Evolutionary conservation across 768 basidiomycete species (phyloP), one percentile per base, ranked within the genome.

Genomic region (Leccinum aurantiacum): DNA sequence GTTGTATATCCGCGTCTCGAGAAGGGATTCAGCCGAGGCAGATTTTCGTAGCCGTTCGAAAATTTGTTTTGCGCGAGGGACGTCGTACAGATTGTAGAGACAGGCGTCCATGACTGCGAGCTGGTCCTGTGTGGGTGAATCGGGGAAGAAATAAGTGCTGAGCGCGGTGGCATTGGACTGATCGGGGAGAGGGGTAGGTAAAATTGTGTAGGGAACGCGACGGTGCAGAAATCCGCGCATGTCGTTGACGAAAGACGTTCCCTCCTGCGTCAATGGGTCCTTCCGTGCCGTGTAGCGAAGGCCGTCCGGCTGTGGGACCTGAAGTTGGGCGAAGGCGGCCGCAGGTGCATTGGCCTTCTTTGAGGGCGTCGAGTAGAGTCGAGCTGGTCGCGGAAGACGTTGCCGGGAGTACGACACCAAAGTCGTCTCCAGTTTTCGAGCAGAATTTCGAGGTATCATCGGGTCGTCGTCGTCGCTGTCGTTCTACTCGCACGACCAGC

Each of bases 31-130:
- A 0, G 78, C 77, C 1, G 82, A 64, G 0, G 73, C 58, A 0
- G 72, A 63, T 62, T 74, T 72, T 6, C 88, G 82, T 38, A 95
- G 72, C 9, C 80, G 78, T 51, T 85, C 82, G 63, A 95, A 93
- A 24, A 95, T 82, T 38, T 78, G 76, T 63, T 84, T 84, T 7
- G 93, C 93, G 6, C 94, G 88, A 0, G 82, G 78, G 0, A 94
- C 85, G 69, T 51, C 49, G 17, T 51, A 51, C 7, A 51, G 49
- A 51, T 29, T 84, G 70, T 88, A 82, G 13, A 95, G 75, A 69
- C 94, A 95, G 4, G 92, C 91, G 65, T 90, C 87, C 75, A 95
- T 90, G 61, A 95, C 47, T 5, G 90, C 85, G 13, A 91, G 70
- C 56, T 83, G 78, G 71, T 93, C 90, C 48, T 86, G 83, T 0